A percentile compares a stretch with the other conserved stretches of the same genome.
These are phyloP conservation scores for Rheum nobile DNA, from an alignment of 148 eudicot genomes.

Conservation along the genomic window DNA sequence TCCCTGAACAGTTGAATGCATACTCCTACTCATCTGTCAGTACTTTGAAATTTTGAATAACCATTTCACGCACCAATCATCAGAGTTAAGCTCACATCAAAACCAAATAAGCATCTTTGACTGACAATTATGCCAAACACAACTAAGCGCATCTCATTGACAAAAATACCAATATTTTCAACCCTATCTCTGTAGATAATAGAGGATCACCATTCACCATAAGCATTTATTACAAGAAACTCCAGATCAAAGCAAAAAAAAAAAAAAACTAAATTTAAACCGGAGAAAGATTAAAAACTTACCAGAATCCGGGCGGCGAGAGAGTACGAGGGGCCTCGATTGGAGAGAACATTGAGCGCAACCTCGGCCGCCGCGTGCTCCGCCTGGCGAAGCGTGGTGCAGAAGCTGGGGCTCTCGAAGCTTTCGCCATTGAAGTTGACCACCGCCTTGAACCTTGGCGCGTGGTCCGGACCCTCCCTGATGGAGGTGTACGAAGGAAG, in stretches of 20 bases:
- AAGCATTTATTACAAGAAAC: neutral
- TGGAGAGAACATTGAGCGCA: slow-evolving; percentile 11
- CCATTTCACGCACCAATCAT: neutral
- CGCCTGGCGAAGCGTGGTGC: slow-evolving; percentile 15
- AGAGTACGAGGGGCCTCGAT: slow-evolving; percentile 10
- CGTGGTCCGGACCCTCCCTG: slow-evolving; percentile 16
- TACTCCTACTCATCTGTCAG: neutral
- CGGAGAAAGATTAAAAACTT: neutral
- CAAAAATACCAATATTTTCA: neutral
- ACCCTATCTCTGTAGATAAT: neutral
- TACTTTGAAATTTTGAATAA: neutral
- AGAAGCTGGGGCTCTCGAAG: slow-evolving; percentile 13
- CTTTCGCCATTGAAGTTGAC: slow-evolving; percentile 16
- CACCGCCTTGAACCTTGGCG: slow-evolving; percentile 14
- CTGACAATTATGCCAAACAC: neutral
- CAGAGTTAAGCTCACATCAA: neutral
- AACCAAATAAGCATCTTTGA: too few species aligned
- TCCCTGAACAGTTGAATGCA: neutral
- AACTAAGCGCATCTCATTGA: neutral
- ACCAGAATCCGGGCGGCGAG: slow-evolving; percentile 14
- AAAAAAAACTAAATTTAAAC: neutral
- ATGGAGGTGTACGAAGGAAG: slow-evolving; percentile 14
- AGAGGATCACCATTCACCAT: neutral
- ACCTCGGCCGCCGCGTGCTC: slow-evolving; percentile 19
- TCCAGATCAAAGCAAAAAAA: neutral